phyloP scores from a whole-genome alignment of 2,329 filamentous ascomycete species.

The Pseudopithomyces maydicus region DNA sequence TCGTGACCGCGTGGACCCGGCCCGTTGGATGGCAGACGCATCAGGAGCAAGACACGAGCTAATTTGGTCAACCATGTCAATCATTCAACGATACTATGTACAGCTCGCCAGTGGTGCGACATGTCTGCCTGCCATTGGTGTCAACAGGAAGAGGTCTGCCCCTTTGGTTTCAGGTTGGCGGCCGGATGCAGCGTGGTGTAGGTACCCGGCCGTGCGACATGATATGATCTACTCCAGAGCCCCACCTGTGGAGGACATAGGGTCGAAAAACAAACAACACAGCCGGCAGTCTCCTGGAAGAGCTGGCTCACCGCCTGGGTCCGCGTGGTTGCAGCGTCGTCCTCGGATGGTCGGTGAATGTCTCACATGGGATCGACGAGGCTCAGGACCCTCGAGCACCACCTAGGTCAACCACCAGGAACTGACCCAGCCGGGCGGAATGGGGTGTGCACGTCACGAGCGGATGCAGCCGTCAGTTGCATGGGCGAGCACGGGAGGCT shows the following conservation, averaged over 20 bases:
- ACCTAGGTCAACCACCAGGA: background rate
- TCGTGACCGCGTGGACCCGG: background rate
- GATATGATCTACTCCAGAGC: background rate
- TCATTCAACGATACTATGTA: background rate
- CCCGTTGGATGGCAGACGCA: background rate
- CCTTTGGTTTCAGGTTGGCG: conserved; percentile 1
- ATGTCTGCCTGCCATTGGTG: background rate
- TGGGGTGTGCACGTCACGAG: background rate
- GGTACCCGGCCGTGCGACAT: background rate
- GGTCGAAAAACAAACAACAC: conserved; percentile 2
- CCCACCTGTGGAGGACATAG: conserved; percentile 2
- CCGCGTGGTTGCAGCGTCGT: too few species aligned
- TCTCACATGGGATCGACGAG: background rate
- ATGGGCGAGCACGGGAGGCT: conserved; percentile 4
- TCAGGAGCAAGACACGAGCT: background rate
- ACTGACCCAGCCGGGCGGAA: background rate
- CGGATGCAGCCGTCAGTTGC: conserved; percentile 4
- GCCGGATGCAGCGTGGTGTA: background rate
- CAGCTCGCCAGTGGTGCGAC: background rate
- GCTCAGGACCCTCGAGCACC: background rate
- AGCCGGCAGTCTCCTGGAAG: background rate
- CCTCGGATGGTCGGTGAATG: background rate
- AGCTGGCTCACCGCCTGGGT: background rate
- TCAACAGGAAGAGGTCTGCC: background rate
- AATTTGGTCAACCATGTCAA: background rate